Base-by-base conservation (phyloP, 345 rosid species). In the Eucalyptus sideroxylon region DNA sequence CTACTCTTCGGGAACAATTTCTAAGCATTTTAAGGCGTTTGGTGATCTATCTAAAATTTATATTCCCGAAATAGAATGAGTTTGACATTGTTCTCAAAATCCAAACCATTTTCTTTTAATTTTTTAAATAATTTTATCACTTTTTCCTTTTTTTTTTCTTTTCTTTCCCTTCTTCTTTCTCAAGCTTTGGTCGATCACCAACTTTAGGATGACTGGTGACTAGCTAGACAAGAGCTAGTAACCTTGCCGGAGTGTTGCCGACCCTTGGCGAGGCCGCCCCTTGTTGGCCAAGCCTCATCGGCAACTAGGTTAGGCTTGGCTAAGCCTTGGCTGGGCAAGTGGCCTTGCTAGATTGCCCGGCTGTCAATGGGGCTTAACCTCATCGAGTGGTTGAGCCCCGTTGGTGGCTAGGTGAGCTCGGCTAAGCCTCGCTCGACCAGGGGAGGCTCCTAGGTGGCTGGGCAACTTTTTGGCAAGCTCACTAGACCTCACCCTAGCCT, bases 171-270 rank as follows among this genome's bases (percentile, higher is more conserved):
- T 53, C 56, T 53, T 19, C 24, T 53, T 19, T 24, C 24, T 53
- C 10, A 53, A 53, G 56, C 10, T 53, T 19, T 53, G 10, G 24
- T 53, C 0, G 1, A 53, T 53, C 1, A 0, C 0, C 2, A 0
- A 53, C 0, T 0, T 53, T 0, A 0, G 1, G 24, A 53, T 53
- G 56, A 19, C 0, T 0, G 0, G 5, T 0, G 0, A 7, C 9
- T 0, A 0, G 8, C 56, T 0, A 53, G 9, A 53, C 1, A 2
- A 53, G 24, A 2, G 4, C 2, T 8, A 2, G 0, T 0, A 1
- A 53, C 10, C 56, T 53, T 53, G 10, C 10, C 0, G 0, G 1
- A 53, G 56, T 53, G 0, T 53, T 0, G 9, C 0, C 0, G 1
- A 2, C 56, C 24, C 56, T 53, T 1, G 4, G 1, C 2, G 4